Percentiles rank a stretch among this genome's conserved stretches.
Evolutionary conservation across 148 eudicot genomes (phyloP).

Genomic region (Vaccinium darrowii): DNA sequence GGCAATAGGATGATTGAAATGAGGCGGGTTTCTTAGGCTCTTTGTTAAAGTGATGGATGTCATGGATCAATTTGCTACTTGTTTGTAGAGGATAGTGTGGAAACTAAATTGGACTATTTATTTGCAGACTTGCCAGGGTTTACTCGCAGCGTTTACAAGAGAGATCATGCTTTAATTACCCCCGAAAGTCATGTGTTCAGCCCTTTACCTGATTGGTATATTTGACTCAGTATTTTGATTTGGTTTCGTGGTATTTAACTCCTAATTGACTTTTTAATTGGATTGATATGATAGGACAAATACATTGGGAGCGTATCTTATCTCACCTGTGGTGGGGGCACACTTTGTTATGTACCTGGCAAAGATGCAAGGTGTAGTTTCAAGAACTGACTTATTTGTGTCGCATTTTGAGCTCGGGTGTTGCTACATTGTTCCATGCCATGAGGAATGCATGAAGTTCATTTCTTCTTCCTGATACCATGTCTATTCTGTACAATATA

Average conservation of each 20-base stretch:
- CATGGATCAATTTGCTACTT: background rate
- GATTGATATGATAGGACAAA: conserved; percentile 52
- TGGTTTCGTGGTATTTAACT: background rate
- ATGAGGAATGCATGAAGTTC: background rate
- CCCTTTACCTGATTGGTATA: conserved; percentile 93
- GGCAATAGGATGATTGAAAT: background rate
- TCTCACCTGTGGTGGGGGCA: conserved; percentile 86
- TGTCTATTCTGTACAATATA: background rate
- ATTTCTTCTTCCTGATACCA: background rate
- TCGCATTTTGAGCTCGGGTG: background rate
- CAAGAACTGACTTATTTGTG: background rate
- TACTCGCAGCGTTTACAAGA: conserved; percentile 86
- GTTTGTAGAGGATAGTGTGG: background rate
- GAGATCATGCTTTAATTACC: conserved; percentile 84
- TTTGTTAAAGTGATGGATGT: background rate
- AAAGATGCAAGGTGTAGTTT: conserved; percentile 80
- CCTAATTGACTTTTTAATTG: conserved; percentile 11
- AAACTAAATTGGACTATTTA: conserved; percentile 9
- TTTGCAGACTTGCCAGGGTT: conserved; percentile 89
- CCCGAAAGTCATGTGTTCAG: conserved; percentile 97
- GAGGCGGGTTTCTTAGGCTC: background rate
- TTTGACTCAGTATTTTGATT: conserved; percentile 11
- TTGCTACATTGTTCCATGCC: background rate
- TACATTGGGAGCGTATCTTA: conserved; percentile 74
- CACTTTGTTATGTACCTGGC: conserved; percentile 98